Base-by-base conservation (phyloP, 1,284 basidiomycete species). In the Clitocybe nebularis region DNA sequence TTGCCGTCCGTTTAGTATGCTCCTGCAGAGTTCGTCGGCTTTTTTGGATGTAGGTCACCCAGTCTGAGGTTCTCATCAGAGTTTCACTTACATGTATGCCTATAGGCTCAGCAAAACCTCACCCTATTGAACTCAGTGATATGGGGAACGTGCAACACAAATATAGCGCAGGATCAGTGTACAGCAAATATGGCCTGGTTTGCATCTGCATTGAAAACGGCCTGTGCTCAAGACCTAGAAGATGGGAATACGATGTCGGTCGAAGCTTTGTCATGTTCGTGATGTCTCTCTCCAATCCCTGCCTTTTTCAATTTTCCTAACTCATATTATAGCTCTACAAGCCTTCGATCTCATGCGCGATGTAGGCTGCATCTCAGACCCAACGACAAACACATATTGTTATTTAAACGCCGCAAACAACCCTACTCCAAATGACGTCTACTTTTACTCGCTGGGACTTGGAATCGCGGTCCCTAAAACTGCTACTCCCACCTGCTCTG, bases 61-160 rank as follows among this genome's bases (percentile, higher is more conserved):
- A 38, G 8, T 9, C 17, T 30, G 46, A 30, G 8, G n/a, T 32
- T 3, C 14, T 34, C n/a, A 17, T 35, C 14, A 19, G 23, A n/a
- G 5, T 14, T 10, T 32, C 14, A 25, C 22, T 17, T 7, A 11
- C 21, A 26, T 10, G 16, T n/a, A 6, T 37, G 10, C 10, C 20
- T 5, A 17, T 61, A 88, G 83, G 73, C 77, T 11, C 79, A 88
- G 54, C 58, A 61, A 1, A 81, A 90, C 60, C 61, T 81, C 36
- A 74, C 78, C 0, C 59, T 69, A 25, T 67, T 89, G 50, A 91
- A 89, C 55, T 58, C 68, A 2, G 67, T 90, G 24, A 54, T 92
- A 5, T 88, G 81, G 80, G 85, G 84, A 3, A 88, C 82, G 0
- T 89, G 85, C 59, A 85, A 85, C 55, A 84, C 84, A 5, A 63